These are phyloP conservation scores for Clarireedia homoeocarpa DNA, from an alignment of 2,329 filamentous ascomycete species.

Conservation along the genomic window DNA sequence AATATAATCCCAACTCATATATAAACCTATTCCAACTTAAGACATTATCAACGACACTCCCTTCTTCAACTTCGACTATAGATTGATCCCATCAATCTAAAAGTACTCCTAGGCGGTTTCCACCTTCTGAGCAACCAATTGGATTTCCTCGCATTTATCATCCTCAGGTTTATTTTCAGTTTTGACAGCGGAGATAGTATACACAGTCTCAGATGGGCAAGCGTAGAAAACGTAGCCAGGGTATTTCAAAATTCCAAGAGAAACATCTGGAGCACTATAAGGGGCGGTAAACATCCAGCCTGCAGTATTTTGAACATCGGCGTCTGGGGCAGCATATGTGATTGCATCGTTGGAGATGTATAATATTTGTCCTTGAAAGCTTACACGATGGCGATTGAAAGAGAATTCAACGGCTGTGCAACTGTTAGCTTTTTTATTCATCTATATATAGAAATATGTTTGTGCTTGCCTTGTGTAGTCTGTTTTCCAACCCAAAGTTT, in stretches of 20 bases:
- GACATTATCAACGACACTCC: too few species aligned
- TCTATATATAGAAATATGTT: not conserved
- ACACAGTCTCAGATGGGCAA: not conserved
- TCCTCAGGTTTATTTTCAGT: not conserved
- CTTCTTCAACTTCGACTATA: too few species aligned
- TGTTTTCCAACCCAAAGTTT: conserved; percentile 8
- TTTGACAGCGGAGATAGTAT: not conserved
- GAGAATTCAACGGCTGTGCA: not conserved
- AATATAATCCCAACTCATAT: too few species aligned
- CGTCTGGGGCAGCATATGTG: not conserved
- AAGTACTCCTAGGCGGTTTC: not conserved
- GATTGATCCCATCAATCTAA: not conserved
- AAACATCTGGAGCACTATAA: too few species aligned
- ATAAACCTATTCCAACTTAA: too few species aligned
- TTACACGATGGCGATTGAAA: not conserved
- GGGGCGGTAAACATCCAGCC: not conserved
- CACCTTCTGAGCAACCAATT: not conserved
- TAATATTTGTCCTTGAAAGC: conserved; percentile 3
- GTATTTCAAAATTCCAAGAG: not conserved
- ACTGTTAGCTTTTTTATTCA: not conserved
- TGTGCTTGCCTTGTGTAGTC: not conserved
- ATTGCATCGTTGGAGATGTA: not conserved
- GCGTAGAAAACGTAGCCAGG: conserved; percentile 2
- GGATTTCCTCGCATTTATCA: not conserved
- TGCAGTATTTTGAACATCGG: not conserved